Percentiles rank a stretch among this genome's conserved stretches.
Conservation (phyloP, 2,329 filamentous ascomycete species). For the Stagonosporopsis rhizophila region DNA sequence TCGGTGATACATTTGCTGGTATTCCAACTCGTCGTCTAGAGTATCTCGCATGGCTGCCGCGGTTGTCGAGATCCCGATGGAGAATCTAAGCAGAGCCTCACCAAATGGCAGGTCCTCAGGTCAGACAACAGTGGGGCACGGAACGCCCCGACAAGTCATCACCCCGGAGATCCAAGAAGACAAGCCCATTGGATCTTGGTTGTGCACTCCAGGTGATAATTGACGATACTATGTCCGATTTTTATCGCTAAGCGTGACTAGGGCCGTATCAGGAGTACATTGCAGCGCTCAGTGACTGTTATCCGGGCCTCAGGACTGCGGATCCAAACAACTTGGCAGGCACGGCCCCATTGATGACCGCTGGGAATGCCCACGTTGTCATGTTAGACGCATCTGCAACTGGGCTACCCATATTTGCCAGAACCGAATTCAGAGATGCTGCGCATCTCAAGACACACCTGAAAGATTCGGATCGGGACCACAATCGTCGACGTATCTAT, state of each 20-base stretch:
- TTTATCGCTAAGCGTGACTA: constrained; percentile 21
- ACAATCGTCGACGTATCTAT: constrained; percentile 36
- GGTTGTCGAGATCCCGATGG: constrained; percentile 6
- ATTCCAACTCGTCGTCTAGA: not conserved
- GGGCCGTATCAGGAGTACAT: constrained; percentile 42
- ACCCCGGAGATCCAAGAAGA: not conserved
- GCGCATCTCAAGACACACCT: constrained; percentile 31
- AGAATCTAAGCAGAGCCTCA: constrained; percentile 1
- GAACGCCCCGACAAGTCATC: constrained; percentile 10
- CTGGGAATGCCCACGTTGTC: constrained; percentile 34
- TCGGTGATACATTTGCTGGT: not conserved
- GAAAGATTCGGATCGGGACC: constrained; percentile 6
- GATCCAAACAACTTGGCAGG: constrained; percentile 39
- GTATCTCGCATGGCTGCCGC: constrained; percentile 11
- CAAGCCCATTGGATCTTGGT: constrained; percentile 32
- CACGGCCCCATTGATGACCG: constrained; percentile 20
- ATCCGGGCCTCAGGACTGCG: constrained; percentile 38
- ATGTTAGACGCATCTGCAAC: constrained; percentile 31
- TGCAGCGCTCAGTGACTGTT: constrained; percentile 35
- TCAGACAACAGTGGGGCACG: constrained; percentile 2
- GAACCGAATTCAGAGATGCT: constrained; percentile 1
- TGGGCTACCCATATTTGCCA: constrained; percentile 24
- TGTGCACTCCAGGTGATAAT: constrained; percentile 36
- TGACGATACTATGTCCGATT: not conserved
- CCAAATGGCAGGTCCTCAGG: not conserved